Evolutionary conservation across 345 rosid species (phyloP).

Genomic region (Melastoma malabathricum): DNA sequence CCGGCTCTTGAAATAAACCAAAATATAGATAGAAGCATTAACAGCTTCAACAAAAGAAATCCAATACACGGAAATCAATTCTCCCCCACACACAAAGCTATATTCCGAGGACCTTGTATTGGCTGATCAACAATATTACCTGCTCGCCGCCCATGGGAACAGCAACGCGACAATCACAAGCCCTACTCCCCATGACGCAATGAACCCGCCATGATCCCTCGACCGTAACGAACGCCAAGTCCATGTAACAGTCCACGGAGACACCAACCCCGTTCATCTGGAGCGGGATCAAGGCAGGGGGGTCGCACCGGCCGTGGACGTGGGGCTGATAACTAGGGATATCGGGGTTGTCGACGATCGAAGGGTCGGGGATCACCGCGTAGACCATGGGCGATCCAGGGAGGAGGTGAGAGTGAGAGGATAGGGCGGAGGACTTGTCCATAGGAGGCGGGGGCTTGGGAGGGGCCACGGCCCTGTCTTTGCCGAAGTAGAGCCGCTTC

Average conservation of each 20-base stretch:
- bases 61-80: no score
- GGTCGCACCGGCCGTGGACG: constrained; percentile 84
- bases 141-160: constrained; percentile 74
- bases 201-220: constrained; percentile 77
- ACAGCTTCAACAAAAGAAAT: no score
- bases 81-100: no score
- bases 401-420: constrained; percentile 16
- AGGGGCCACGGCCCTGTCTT: constrained; percentile 60
- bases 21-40: no score
- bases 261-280: constrained; percentile 68
- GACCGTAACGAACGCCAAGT: constrained; percentile 43
- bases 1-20: no score
- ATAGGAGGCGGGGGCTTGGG: constrained; percentile 41
- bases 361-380: constrained; percentile 71
- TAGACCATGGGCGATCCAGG: constrained; percentile 80
- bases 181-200: constrained; percentile 81
- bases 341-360: constrained; percentile 82
- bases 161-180: constrained; percentile 75
- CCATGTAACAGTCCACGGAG: constrained; percentile 47
- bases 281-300: constrained; percentile 81
- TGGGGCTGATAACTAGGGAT: constrained; percentile 95
- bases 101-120: no score
- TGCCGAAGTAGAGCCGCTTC: constrained; percentile 64
- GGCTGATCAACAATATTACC: constrained; percentile 20
- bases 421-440: constrained; percentile 35